Percentiles rank a stretch among this genome's conserved stretches.
phyloP scores from a whole-genome alignment of 1,284 basidiomycete species.

The Leccinum variabile region DNA sequence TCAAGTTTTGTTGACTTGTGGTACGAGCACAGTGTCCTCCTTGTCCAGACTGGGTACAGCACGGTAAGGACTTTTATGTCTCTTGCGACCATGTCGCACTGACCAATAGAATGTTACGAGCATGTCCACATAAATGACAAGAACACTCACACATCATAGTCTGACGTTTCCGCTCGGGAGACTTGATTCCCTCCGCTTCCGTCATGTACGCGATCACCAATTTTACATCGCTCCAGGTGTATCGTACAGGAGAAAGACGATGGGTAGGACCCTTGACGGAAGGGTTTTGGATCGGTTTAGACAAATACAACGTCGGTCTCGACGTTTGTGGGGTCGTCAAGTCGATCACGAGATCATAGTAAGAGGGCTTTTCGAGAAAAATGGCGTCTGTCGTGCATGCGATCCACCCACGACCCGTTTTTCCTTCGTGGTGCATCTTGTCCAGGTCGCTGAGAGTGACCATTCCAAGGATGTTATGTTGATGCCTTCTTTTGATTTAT shows the following conservation, averaged over 20 bases:
- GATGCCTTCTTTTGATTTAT: slow-evolving; percentile 52
- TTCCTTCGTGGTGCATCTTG: slow-evolving; percentile 53
- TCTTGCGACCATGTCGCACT: background rate
- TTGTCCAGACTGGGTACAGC: background rate
- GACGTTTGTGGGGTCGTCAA: slow-evolving; percentile 63
- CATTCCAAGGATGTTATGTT: slow-evolving; percentile 73
- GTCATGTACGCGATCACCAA: slow-evolving; percentile 70
- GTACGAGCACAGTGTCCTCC: slow-evolving; percentile 1
- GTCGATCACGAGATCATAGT: slow-evolving; percentile 77
- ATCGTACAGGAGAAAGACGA: slow-evolving; percentile 60
- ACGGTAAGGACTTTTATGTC: slow-evolving; percentile 14
- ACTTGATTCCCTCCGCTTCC: slow-evolving; percentile 58
- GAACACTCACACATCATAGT: too few relatives aligned
- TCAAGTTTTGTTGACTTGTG: background rate
- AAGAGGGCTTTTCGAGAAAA: slow-evolving; percentile 72
- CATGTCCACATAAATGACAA: too few relatives aligned
- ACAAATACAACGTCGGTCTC: slow-evolving; percentile 62
- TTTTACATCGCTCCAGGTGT: slow-evolving; percentile 78
- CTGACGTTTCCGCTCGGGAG: slow-evolving; percentile 56
- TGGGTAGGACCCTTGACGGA: slow-evolving; percentile 45
- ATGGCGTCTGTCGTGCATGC: slow-evolving; percentile 83
- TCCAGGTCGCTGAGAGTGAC: slow-evolving; percentile 72
- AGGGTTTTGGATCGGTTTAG: slow-evolving; percentile 45
- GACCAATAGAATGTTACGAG: too few relatives aligned
- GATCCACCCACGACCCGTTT: slow-evolving; percentile 69